A percentile compares a stretch with the other conserved stretches of the same genome.
These are phyloP conservation scores for Trichoderma atrobrunneum DNA, from an alignment of 2,329 filamentous ascomycete species.

Conservation along the genomic window DNA sequence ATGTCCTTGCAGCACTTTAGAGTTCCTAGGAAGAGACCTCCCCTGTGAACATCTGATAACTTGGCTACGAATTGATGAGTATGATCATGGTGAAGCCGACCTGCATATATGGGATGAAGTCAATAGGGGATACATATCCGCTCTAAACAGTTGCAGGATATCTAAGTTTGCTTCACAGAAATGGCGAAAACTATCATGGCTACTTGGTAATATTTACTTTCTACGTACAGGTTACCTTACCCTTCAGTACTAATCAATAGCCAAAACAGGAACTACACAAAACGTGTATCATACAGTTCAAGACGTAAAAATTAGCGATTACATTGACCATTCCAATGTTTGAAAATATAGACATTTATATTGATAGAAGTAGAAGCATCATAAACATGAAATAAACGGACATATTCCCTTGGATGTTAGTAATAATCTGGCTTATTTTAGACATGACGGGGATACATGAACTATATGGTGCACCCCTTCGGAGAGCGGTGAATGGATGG, in stretches of 20 bases:
- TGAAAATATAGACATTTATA: no score
- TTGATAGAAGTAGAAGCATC: no score
- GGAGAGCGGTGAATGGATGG: neutral
- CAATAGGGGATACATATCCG: neutral
- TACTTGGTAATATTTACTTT: neutral
- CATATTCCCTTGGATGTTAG: no score
- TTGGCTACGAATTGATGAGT: neutral
- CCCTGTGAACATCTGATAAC: neutral
- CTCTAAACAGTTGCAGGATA: neutral
- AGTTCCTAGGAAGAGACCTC: neutral
- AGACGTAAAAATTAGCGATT: no score
- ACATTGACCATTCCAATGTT: no score
- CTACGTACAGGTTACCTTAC: neutral
- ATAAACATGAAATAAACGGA: no score
- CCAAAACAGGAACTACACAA: neutral
- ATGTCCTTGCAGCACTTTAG: neutral
- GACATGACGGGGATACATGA: neutral
- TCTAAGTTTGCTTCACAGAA: neutral
- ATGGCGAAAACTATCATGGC: neutral
- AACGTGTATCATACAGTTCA: no score
- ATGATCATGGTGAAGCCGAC: neutral
- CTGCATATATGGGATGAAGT: neutral
- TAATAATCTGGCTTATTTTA: neutral
- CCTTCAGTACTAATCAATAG: neutral
- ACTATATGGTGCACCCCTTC: neutral